Evolutionary conservation across 768 basidiomycete species (phyloP), one percentile per base, ranked within the genome.

Genomic region (Podaxis sp.): DNA sequence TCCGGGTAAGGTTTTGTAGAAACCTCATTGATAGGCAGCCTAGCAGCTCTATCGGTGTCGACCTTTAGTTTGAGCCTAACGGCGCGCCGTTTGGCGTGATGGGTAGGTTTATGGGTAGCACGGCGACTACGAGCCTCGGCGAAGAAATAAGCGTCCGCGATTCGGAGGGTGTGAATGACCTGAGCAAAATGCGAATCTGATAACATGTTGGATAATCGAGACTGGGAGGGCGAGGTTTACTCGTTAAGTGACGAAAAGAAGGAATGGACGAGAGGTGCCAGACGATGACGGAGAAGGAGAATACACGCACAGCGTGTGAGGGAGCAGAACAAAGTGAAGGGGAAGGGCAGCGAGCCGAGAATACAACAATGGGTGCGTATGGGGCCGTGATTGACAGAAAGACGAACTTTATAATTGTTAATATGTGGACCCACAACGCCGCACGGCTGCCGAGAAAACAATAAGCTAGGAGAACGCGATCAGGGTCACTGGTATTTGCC

Each of bases 1-100:
- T 21, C 16, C 5, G 56, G 56, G 32, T 57, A 47, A 14, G 46
- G 56, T 14, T 36, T 48, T n/a, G 9, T n/a, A 23, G 46, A 57
- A 25, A 48, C 56, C 52, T 77, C 77, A 23, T 75, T 62, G 35
- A 78, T 67, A 13, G 75, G 74, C 9, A 77, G 68, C 16, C 67
- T 66, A 40, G 72, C 68, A 0, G 84, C 82, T 25, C 68, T 72
- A 14, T 67, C 63, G 25, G 79, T 75, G 69, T 81, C 74, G 51
- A 87, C 71, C 5, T 61, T 64, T 36, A 86, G 80, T 28, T 77
- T 74, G n/a, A 80, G 75, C 13, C 61, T 61, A 11, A 61, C 64
- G 3, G 85, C 85, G 25, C 72, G 79, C n/a, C 68, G 74, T 57
- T 77, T 79, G 9, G 85, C 85, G 65, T 80, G 81, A 62, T 75